Evolutionary conservation across 495 filamentous ascomycete genomes (phyloP).

Genomic region (Friedmanniomyces simplex): DNA sequence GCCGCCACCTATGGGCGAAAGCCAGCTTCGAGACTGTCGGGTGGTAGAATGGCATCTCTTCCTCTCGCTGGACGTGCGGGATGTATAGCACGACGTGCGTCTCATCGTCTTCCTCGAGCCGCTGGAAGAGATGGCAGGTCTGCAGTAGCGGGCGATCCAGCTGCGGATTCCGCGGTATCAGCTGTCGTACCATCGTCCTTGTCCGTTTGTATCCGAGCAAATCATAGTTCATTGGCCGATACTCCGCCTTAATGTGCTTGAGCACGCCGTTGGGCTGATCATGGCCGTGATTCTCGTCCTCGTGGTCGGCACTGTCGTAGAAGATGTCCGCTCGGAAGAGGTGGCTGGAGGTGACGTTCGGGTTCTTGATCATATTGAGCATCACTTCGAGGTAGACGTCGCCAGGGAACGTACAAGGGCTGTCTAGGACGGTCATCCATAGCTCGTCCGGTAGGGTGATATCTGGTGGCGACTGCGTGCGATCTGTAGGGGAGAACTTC

Average conservation of each 20-base stretch:
- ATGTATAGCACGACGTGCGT: slow-evolving; percentile 62
- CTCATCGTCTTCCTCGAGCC: slow-evolving; percentile 14
- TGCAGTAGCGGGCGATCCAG: slow-evolving; percentile 66
- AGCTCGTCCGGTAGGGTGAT: slow-evolving; percentile 24
- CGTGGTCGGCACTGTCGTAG: slow-evolving; percentile 38
- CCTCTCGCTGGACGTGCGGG: slow-evolving; percentile 52
- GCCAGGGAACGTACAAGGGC: slow-evolving; percentile 45
- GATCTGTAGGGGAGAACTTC: slow-evolving; percentile 18
- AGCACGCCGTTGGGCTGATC: slow-evolving; percentile 18
- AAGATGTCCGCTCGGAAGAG: slow-evolving; percentile 83
- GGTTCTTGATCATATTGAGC: slow-evolving; percentile 67
- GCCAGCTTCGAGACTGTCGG: slow-evolving; percentile 62
- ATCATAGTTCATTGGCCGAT: slow-evolving; percentile 31
- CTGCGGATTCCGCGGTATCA: slow-evolving; percentile 71
- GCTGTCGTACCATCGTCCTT: slow-evolving; percentile 55
- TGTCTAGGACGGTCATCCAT: slow-evolving; percentile 29
- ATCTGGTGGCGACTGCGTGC: slow-evolving; percentile 10
- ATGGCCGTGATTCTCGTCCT: neutral
- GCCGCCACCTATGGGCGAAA: slow-evolving; percentile 47
- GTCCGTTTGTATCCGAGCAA: slow-evolving; percentile 44
- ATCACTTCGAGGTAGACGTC: slow-evolving; percentile 53
- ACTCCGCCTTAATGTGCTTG: slow-evolving; percentile 26
- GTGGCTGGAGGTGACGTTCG: slow-evolving; percentile 73
- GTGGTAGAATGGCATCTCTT: slow-evolving; percentile 76
- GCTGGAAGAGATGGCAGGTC: slow-evolving; percentile 58